Evolutionary conservation across 2,329 filamentous ascomycete genomes (phyloP).

Genomic region (Fusarium floridanum): DNA sequence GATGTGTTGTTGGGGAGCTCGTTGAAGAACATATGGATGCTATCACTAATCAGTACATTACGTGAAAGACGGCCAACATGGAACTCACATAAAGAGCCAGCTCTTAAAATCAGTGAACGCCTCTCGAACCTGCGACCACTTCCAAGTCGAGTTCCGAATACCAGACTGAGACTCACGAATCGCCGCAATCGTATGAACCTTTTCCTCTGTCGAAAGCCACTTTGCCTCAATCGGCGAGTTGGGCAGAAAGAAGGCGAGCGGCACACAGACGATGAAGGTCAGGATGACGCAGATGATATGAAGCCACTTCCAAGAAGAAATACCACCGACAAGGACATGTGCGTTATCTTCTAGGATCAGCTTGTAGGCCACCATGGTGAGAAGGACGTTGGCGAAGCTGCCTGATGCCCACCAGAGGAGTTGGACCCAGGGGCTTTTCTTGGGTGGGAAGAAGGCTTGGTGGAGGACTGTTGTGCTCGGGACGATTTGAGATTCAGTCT

Average conservation of each 20-base stretch:
- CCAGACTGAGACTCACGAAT: conserved; percentile 1
- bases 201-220: conserved; percentile 4
- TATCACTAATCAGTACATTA: background rate
- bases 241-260: background rate
- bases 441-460: conserved; percentile 5
- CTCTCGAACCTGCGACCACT: background rate
- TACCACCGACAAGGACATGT: background rate
- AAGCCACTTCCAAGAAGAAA: conserved; percentile 1
- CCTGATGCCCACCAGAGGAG: background rate
- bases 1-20: conserved; percentile 3
- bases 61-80: background rate
- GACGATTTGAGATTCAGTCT: conserved; percentile 4
- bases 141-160: background rate
- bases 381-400: background rate
- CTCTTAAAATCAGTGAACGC: background rate
- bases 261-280: background rate
- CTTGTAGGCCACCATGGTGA: conserved; percentile 4
- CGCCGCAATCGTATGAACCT: background rate
- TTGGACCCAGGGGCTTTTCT: background rate
- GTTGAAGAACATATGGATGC: conserved; percentile 3
- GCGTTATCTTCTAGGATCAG: background rate
- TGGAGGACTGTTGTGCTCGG: background rate
- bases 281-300: background rate
- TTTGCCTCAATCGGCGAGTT: background rate
- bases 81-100: background rate